These are phyloP conservation scores for Salicornia ramosissima DNA, from an alignment of 148 eudicot genomes.

Conservation along the genomic window DNA sequence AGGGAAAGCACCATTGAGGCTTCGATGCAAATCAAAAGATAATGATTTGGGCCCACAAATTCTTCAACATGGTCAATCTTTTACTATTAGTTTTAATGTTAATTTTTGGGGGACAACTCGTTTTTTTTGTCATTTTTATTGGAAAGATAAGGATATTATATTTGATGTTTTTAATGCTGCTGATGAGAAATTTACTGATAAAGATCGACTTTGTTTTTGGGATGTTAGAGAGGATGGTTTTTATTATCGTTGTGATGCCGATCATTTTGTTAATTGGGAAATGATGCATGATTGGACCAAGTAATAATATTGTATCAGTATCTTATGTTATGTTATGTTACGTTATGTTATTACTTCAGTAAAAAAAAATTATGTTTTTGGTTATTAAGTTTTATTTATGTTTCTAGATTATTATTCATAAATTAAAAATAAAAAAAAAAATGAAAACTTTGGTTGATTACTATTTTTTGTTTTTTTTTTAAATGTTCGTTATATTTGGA, in stretches of 20 bases:
- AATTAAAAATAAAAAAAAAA: no score
- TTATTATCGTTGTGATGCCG: slow-evolving; percentile 17
- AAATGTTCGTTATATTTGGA: no score
- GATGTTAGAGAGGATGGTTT: slow-evolving; percentile 23
- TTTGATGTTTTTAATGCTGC: slow-evolving; percentile 8
- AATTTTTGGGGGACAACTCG: slow-evolving; percentile 16
- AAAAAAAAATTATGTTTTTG: no score
- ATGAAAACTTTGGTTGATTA: no score
- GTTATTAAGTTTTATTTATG: no score
- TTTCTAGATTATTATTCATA: no score
- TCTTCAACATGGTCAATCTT: background rate
- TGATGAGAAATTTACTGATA: background rate
- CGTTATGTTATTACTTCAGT: no score
- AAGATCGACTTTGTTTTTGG: background rate
- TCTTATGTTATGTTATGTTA: no score
- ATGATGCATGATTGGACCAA: slow-evolving; percentile 18
- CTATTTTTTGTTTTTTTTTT: no score
- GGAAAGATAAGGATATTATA: background rate
- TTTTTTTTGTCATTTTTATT: slow-evolving; percentile 17
- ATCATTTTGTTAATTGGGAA: background rate
- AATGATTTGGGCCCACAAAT: slow-evolving; percentile 10
- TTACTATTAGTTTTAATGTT: background rate
- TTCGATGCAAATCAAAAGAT: slow-evolving; percentile 18
- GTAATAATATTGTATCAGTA: background rate
- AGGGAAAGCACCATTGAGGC: background rate